Conservation (phyloP, 345 rosid species). For the Aethionema arabicum region DNA sequence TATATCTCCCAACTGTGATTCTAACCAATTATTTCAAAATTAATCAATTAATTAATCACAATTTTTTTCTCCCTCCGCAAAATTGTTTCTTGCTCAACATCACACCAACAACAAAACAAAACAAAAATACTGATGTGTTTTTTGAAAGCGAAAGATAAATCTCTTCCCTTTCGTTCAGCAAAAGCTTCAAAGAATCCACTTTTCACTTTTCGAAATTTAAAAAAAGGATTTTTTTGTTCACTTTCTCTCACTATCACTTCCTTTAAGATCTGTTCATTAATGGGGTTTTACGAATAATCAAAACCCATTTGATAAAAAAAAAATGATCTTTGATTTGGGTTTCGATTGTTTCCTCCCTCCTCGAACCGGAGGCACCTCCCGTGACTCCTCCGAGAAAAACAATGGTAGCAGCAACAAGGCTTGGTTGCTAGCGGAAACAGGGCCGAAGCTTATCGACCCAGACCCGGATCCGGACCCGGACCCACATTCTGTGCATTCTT, state of each 20-base stretch:
- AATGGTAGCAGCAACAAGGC: constrained; percentile 61
- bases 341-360: constrained; percentile 56
- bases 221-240: constrained; percentile 3
- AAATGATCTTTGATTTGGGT: constrained; percentile 60
- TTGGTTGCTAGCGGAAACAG: constrained; percentile 78
- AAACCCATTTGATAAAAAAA: constrained; percentile 34
- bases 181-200: constrained; percentile 1
- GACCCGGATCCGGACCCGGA: constrained; percentile 80
- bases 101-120: constrained; percentile 31
- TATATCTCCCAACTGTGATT: constrained; percentile 24
- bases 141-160: background rate
- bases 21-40: constrained; percentile 28
- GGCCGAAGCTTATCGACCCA: constrained; percentile 53
- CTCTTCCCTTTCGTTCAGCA: background rate
- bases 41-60: constrained; percentile 28
- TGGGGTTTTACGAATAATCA: constrained; percentile 21
- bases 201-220: constrained; percentile 8
- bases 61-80: constrained; percentile 3
- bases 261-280: constrained; percentile 8
- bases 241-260: constrained; percentile 17
- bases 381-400: constrained; percentile 17
- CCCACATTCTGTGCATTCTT: constrained; percentile 83
- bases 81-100: constrained; percentile 31
- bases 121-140: background rate
- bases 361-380: constrained; percentile 22